Evolutionary conservation across 73 alveolate genomes (phyloP).

Genomic region (Tetrahymena malaccensis): DNA sequence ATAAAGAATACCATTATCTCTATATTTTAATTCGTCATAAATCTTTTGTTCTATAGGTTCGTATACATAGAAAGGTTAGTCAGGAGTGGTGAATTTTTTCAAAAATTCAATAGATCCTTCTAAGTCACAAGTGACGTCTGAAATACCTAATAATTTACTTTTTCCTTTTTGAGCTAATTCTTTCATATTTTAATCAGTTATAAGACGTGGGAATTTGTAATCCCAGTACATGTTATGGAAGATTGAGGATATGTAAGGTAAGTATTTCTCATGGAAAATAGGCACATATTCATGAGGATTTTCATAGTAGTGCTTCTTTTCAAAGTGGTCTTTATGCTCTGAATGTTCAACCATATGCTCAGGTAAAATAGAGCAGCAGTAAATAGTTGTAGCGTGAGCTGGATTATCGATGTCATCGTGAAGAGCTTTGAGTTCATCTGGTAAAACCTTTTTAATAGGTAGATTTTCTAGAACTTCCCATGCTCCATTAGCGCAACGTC

Average conservation of each 20-base stretch:
- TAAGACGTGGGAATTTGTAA: slow-evolving; percentile 64
- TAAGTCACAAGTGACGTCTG: slow-evolving; percentile 84
- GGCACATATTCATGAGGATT: slow-evolving; percentile 62
- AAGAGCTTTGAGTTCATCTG: slow-evolving; percentile 53
- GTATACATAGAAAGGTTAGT: slow-evolving; percentile 65
- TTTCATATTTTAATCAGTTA: slow-evolving; percentile 45
- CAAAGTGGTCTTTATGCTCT: slow-evolving; percentile 52
- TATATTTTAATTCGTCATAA: slow-evolving; percentile 22
- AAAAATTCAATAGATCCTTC: slow-evolving; percentile 75
- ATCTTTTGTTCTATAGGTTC: slow-evolving; percentile 47
- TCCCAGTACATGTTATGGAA: slow-evolving; percentile 80
- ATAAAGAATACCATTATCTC: slow-evolving; percentile 49
- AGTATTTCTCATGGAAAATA: slow-evolving; percentile 49
- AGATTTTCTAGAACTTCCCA: slow-evolving; percentile 57
- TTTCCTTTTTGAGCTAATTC: slow-evolving; percentile 42
- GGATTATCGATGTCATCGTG: slow-evolving; percentile 35
- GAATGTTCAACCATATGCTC: slow-evolving; percentile 56
- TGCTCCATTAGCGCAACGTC: slow-evolving; percentile 79
- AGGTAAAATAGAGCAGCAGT: slow-evolving; percentile 44
- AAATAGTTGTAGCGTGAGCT: slow-evolving; percentile 31
- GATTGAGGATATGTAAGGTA: slow-evolving; percentile 51
- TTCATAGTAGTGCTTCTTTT: slow-evolving; percentile 61
- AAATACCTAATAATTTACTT: slow-evolving; percentile 61
- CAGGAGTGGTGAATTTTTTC: slow-evolving; percentile 65
- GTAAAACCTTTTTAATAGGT: slow-evolving; percentile 60